These are phyloP conservation scores for Amphicarpaea edgeworthii DNA, from an alignment of 306 rosid genomes.

Conservation along the genomic window DNA sequence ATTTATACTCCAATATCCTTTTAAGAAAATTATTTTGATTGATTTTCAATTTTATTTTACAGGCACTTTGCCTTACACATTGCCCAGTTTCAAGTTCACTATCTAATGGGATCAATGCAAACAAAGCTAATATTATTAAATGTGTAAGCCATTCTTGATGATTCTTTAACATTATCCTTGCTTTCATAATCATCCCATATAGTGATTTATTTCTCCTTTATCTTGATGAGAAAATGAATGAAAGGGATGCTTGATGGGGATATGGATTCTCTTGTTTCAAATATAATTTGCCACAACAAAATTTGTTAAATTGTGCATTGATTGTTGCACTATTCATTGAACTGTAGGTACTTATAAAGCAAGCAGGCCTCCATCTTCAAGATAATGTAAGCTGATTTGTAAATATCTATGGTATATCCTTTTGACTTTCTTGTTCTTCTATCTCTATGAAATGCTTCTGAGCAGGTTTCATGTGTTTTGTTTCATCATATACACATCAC, in stretches of 20 bases:
- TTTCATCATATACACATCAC: slow-evolving; percentile 11
- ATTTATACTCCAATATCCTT: slow-evolving; percentile 21
- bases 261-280: slow-evolving; percentile 31
- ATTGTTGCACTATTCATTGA: slow-evolving; percentile 41
- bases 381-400: slow-evolving; percentile 67
- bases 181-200: slow-evolving; percentile 14
- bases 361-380: slow-evolving; percentile 82
- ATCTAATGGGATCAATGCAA: slow-evolving; percentile 66
- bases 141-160: slow-evolving; percentile 63
- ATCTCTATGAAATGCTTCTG: slow-evolving; percentile 15
- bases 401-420: slow-evolving; percentile 6
- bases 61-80: slow-evolving; percentile 82
- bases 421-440: slow-evolving; percentile 41
- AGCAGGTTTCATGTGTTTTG: slow-evolving; percentile 31
- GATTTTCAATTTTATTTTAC: slow-evolving; percentile 21
- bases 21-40: slow-evolving; percentile 22
- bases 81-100: slow-evolving; percentile 42
- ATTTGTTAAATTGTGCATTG: slow-evolving; percentile 32
- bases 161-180: slow-evolving; percentile 8
- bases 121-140: slow-evolving; percentile 83
- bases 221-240: slow-evolving; percentile 36
- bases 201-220: slow-evolving; percentile 16
- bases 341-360: slow-evolving; percentile 84
- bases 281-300: slow-evolving; percentile 34
- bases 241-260: slow-evolving; percentile 17